Conservation (phyloP, 257 asterid species). For the Solanum chmielewskii region DNA sequence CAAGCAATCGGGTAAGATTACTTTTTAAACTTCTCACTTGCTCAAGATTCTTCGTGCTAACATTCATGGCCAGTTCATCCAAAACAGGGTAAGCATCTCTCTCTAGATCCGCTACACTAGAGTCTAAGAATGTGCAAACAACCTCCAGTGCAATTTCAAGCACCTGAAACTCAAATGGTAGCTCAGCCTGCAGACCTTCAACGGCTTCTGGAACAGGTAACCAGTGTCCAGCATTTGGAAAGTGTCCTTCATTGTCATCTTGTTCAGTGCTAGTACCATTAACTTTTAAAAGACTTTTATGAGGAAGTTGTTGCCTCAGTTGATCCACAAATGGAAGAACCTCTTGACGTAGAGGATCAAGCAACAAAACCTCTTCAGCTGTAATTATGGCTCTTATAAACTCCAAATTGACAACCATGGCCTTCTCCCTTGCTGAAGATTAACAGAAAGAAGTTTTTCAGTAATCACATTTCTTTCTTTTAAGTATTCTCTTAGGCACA, state of each 20-base stretch:
- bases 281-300: slow-evolving; percentile 20
- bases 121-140: slow-evolving; percentile 72
- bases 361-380: slow-evolving; percentile 90
- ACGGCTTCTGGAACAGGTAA: slow-evolving; percentile 55
- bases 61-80: slow-evolving; percentile 87
- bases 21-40: slow-evolving; percentile 87
- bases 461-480: not conserved
- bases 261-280: slow-evolving; percentile 17
- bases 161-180: slow-evolving; percentile 98
- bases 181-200: slow-evolving; percentile 79
- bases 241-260: slow-evolving; percentile 45
- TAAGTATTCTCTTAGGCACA: not conserved
- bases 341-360: slow-evolving; percentile 91
- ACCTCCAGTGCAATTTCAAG: slow-evolving; percentile 93
- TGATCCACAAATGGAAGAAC: slow-evolving; percentile 97
- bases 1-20: slow-evolving; percentile 90
- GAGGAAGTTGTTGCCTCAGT: slow-evolving; percentile 75
- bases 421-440: slow-evolving; percentile 89
- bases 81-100: slow-evolving; percentile 89
- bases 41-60: slow-evolving; percentile 93
- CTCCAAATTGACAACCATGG: slow-evolving; percentile 96
- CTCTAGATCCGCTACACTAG: slow-evolving; percentile 83
- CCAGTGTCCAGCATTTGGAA: slow-evolving; percentile 46
- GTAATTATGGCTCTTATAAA: slow-evolving; percentile 85
- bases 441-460: not conserved